These are phyloP conservation scores for Allantophomopsis lycopodina DNA, from an alignment of 2,329 filamentous ascomycete genomes.

Conservation along the genomic window DNA sequence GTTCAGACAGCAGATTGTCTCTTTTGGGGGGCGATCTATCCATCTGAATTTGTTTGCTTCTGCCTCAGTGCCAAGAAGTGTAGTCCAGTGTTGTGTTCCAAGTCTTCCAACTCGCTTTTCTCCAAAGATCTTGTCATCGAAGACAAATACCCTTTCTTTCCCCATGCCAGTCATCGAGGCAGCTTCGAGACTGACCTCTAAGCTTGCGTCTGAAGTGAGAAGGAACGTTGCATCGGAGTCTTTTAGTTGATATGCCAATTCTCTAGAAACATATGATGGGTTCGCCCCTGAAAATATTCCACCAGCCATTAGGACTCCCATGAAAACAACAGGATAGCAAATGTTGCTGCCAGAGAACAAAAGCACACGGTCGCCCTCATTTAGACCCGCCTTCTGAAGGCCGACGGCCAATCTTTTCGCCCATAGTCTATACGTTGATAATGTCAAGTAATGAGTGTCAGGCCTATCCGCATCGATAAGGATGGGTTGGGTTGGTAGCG, in stretches of 20 bases:
- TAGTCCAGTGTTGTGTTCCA: slow-evolving; percentile 47
- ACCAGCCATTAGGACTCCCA: slow-evolving; percentile 65
- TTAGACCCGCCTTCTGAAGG: slow-evolving; percentile 46
- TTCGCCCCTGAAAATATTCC: slow-evolving; percentile 69
- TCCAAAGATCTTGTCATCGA: slow-evolving; percentile 42
- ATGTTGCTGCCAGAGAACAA: slow-evolving; percentile 63
- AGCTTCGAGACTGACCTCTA: slow-evolving; percentile 53
- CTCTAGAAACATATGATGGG: slow-evolving; percentile 52
- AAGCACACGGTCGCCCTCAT: slow-evolving; percentile 56
- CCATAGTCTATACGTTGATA: slow-evolving; percentile 51
- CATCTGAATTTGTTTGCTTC: slow-evolving; percentile 48
- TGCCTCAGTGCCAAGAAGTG: slow-evolving; percentile 35
- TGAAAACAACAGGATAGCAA: slow-evolving; percentile 56
- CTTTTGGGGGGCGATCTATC: slow-evolving; percentile 22
- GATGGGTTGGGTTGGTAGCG: slow-evolving; percentile 27
- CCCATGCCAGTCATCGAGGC: slow-evolving; percentile 42
- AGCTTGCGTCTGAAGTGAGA: slow-evolving; percentile 42
- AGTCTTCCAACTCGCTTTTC: slow-evolving; percentile 20
- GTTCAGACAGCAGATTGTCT: slow-evolving; percentile 44
- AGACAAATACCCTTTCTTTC: slow-evolving; percentile 43
- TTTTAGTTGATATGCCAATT: slow-evolving; percentile 62
- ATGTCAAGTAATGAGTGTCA: slow-evolving; percentile 51
- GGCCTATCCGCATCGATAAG: slow-evolving; percentile 55
- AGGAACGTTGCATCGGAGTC: slow-evolving; percentile 58
- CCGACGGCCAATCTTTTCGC: slow-evolving; percentile 61